Base-by-base conservation (phyloP, 768 basidiomycete genomes). In the Pleurotus sapidus region DNA sequence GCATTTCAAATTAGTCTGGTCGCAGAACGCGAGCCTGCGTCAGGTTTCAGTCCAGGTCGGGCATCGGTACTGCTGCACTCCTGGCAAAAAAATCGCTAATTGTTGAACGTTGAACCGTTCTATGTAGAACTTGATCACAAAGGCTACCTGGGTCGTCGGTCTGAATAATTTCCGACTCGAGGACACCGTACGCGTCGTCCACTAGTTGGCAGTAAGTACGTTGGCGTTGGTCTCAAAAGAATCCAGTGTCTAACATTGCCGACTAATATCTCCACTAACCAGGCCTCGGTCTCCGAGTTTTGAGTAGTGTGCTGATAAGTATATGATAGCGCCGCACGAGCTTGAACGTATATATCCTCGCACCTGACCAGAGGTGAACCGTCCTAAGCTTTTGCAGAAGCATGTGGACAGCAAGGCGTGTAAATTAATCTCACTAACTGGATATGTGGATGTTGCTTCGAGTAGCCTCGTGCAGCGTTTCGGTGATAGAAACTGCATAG, bases 151-250 rank as follows among this genome's bases (percentile, higher is more conserved):
- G 12, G 20, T 45, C n/a, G 42, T 17, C n/a, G 42, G 42, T n/a
- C 17, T 50, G 49, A 15, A 50, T 50, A 50, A 50, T 50, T 50
- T 50, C 30, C 49, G 49, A 30, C 15, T 50, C 49, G 49, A 50
- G 30, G 49, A 50, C 20, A 9, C 27, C 25, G 49, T 17, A 17
- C 20, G 20, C 20, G 20, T 20, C 20, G 30, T 34, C 30, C 30
- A 34, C 30, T 4, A 34, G 30, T 9, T 34, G 11, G 30, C 3
- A 34, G 30, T 11, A 3, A 34, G 30, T 34, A 34, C 30, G 30
- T 11, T 34, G 30, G 30, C 11, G 30, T 34, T 34, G 30, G 30
- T 34, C 30, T 34, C 30, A 34, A 34, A 34, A 11, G 30, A 9
- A 34, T 11, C 30, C 30, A 34, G 30, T 34, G 30, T 34, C 30